These are phyloP conservation scores for Fennellomyces sp. DNA, from an alignment of 371 early-diverging fungal genomes.

Conservation along the genomic window DNA sequence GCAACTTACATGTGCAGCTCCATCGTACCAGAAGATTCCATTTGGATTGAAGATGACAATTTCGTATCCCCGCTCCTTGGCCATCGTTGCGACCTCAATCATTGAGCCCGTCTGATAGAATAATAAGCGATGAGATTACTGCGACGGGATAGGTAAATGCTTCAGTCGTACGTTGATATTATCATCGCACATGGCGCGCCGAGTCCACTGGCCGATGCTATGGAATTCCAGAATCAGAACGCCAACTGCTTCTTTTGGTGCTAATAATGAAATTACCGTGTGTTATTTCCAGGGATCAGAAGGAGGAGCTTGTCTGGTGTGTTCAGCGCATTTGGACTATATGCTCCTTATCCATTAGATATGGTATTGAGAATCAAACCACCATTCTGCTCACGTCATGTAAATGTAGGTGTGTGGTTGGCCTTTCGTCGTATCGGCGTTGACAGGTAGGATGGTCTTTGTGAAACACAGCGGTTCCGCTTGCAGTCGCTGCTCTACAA, in stretches of 20 bases:
- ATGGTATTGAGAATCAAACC: background rate
- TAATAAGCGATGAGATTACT: too few species aligned
- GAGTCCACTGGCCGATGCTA: conserved; percentile 51
- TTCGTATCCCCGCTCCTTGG: conserved; percentile 42
- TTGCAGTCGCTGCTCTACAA: conserved; percentile 34
- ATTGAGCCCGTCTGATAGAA: conserved; percentile 39
- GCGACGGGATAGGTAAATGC: too few species aligned
- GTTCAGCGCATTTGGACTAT: conserved; percentile 47
- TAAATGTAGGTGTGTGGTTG: conserved; percentile 41
- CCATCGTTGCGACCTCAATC: conserved; percentile 28
- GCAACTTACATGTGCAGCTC: conserved; percentile 30
- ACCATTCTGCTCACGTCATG: conserved; percentile 36
- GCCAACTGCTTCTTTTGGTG: background rate
- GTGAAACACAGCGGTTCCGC: conserved; percentile 30
- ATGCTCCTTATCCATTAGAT: background rate
- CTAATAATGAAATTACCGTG: conserved; percentile 24
- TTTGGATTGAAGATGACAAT: conserved; percentile 47
- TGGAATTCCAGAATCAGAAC: background rate
- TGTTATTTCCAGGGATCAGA: conserved; percentile 43
- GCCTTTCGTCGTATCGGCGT: conserved; percentile 28
- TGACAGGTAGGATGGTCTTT: conserved; percentile 33
- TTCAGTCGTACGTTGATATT: conserved; percentile 31
- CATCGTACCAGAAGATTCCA: conserved; percentile 44
- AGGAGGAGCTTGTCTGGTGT: conserved; percentile 43
- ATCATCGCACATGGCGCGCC: conserved; percentile 47